These are phyloP conservation scores for Xylaria hypoxylon DNA, from an alignment of 2,329 filamentous ascomycete genomes.

Conservation along the genomic window DNA sequence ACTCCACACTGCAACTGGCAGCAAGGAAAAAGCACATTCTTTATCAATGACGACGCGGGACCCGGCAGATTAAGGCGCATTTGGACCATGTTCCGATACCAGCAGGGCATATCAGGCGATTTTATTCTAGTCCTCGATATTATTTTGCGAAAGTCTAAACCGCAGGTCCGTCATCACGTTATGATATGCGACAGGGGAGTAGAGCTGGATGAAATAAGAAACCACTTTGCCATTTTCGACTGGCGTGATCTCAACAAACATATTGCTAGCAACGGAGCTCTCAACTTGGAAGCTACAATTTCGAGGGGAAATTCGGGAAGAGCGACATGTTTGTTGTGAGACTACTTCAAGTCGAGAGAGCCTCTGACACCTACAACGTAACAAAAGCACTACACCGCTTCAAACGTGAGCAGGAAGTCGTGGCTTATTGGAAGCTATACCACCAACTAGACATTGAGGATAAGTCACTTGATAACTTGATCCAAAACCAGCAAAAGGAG, in stretches of 20 bases:
- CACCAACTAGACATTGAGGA: background rate
- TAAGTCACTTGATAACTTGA: background rate
- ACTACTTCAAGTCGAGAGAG: background rate
- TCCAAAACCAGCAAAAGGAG: background rate
- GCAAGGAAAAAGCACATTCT: background rate
- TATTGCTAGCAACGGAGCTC: constrained; percentile 3
- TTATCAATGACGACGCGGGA: background rate
- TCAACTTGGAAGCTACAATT: constrained; percentile 4
- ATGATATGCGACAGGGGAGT: constrained; percentile 4
- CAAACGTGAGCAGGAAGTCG: background rate
- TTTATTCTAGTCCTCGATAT: constrained; percentile 8
- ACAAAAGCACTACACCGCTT: background rate
- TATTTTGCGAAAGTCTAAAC: background rate
- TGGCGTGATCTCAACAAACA: constrained; percentile 13
- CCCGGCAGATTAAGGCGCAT: constrained; percentile 7
- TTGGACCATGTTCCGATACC: background rate
- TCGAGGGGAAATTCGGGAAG: background rate
- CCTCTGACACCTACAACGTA: background rate
- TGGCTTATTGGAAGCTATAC: background rate
- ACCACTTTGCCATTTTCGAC: background rate
- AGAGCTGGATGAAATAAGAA: background rate
- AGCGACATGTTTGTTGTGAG: constrained; percentile 18
- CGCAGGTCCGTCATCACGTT: background rate
- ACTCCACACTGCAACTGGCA: constrained; percentile 6
- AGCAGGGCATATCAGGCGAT: background rate